Base-by-base conservation (phyloP, 441 rosid genomes). In the Breynia disticha region DNA sequence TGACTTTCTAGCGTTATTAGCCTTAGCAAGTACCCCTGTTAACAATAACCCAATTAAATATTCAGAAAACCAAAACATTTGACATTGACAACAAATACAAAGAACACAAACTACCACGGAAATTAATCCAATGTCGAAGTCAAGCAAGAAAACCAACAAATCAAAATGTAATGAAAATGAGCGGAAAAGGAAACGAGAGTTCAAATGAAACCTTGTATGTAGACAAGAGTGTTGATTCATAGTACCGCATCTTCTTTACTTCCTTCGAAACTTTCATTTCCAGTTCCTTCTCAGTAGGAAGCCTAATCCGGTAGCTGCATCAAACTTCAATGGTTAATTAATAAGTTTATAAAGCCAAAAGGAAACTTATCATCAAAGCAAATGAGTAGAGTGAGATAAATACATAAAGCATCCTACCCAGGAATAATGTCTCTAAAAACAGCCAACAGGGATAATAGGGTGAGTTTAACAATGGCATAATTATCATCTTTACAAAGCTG, bases 231-330 rank as follows among this genome's bases (percentile, higher is more conserved):
- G 84, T 83, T 20, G 97, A 84, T 70, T 93, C 97, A 71, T 83
- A 84, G 63, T 67, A 80, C 48, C 97, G 77, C 70, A 76, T 86
- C 80, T 86, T 93, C 72, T 86, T 86, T 55, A 89, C 89, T 47
- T 83, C 99, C 79, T 86, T 86, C 53, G 97, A 93, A 65, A 93
- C 80, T 71, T 89, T 93, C 95, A 89, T 88, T 82, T 93, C 96
- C 19, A 83, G 76, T 82, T 89, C 96, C 73, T 86, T 93, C 32
- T 89, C 99, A 59, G 95, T 89, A 44, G 99, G 93, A 78, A 86
- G 97, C 72, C 99, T 83, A 59, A 93, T 89, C 54, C 96, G 90
- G 59, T 93, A 89, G 49, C 98, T 93, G 84, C 54, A 37, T 50
- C 54, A 60, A 52, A 48, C 46, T 63, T 55, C 12, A 49, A 67